Evolutionary conservation across 2,329 filamentous ascomycete species (phyloP).

Genomic region (Aspergillus vadensis): DNA sequence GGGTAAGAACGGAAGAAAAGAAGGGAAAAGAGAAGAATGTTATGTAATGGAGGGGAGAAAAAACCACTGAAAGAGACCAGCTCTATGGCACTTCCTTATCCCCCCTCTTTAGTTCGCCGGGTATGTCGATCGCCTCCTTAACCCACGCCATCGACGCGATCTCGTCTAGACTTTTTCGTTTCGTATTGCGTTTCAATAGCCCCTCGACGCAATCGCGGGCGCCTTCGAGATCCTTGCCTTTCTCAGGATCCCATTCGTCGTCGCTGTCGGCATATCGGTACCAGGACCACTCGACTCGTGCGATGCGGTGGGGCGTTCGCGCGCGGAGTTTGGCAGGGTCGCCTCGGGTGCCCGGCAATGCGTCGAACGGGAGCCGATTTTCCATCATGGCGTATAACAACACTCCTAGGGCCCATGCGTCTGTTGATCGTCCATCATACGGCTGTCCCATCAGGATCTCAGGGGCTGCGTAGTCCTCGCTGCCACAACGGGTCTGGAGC

Average conservation of each 20-base stretch:
- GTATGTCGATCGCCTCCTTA: constrained; percentile 67
- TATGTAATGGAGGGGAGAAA: constrained; percentile 4
- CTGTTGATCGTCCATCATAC: constrained; percentile 88
- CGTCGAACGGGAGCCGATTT: constrained; percentile 89
- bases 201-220: constrained; percentile 82
- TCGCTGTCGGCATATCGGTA: constrained; percentile 79
- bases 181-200: constrained; percentile 77
- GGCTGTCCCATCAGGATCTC: constrained; percentile 94
- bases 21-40: constrained; percentile 6
- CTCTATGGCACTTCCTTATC: constrained; percentile 54
- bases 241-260: constrained; percentile 78
- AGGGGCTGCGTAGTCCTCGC: constrained; percentile 94
- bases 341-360: constrained; percentile 71
- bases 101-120: constrained; percentile 57
- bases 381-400: constrained; percentile 92
- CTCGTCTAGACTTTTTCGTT: constrained; percentile 73
- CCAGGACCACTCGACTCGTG: constrained; percentile 94
- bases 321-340: constrained; percentile 76
- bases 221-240: constrained; percentile 67
- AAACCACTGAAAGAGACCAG: constrained; percentile 25
- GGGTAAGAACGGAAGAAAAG: constrained; percentile 4
- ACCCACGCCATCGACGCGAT: constrained; percentile 78
- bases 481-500: constrained; percentile 90
- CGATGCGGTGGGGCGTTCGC: constrained; percentile 89
- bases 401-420: constrained; percentile 94